These are phyloP conservation scores for Ceratobasidium sp. DNA, from an alignment of 1,284 basidiomycete genomes.

Conservation along the genomic window DNA sequence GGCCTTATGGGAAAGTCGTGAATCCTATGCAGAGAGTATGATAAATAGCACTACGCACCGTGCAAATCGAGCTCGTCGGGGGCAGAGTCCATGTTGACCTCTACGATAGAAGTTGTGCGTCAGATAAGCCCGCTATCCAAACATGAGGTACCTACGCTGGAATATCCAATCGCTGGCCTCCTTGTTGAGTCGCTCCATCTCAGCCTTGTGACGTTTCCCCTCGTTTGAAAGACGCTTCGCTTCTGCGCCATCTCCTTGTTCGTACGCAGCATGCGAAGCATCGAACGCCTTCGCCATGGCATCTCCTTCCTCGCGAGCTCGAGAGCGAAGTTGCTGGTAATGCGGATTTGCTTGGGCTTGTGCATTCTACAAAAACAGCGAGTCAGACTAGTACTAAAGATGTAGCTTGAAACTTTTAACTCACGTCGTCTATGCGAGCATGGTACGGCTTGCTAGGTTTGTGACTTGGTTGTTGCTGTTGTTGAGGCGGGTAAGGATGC, in stretches of 20 bases:
- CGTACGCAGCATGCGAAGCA: conserved; percentile 74
- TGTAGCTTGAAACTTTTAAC: background rate
- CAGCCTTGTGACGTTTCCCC: conserved; percentile 82
- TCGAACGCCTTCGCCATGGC: conserved; percentile 75
- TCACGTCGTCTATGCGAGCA: conserved; percentile 43
- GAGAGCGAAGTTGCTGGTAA: conserved; percentile 74
- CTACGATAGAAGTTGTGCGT: conserved; percentile 55
- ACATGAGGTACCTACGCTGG: conserved; percentile 60
- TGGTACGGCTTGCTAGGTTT: conserved; percentile 39
- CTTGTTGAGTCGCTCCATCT: conserved; percentile 84
- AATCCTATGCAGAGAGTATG: background rate
- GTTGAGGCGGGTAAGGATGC: conserved; percentile 30
- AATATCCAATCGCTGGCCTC: conserved; percentile 94
- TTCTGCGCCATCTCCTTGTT: conserved; percentile 73
- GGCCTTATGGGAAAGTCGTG: conserved; percentile 64
- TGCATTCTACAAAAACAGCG: conserved; percentile 58
- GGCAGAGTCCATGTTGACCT: conserved; percentile 83
- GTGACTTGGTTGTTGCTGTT: background rate
- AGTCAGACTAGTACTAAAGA: background rate
- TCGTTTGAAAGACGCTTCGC: conserved; percentile 87
- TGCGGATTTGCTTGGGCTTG: conserved; percentile 75
- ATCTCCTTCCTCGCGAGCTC: conserved; percentile 51
- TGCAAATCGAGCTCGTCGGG: conserved; percentile 82
- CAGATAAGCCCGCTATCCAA: background rate
- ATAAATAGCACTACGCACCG: conserved; percentile 41